These are phyloP conservation scores for Pistacia integerrima DNA, from an alignment of 345 rosid species.

Conservation along the genomic window DNA sequence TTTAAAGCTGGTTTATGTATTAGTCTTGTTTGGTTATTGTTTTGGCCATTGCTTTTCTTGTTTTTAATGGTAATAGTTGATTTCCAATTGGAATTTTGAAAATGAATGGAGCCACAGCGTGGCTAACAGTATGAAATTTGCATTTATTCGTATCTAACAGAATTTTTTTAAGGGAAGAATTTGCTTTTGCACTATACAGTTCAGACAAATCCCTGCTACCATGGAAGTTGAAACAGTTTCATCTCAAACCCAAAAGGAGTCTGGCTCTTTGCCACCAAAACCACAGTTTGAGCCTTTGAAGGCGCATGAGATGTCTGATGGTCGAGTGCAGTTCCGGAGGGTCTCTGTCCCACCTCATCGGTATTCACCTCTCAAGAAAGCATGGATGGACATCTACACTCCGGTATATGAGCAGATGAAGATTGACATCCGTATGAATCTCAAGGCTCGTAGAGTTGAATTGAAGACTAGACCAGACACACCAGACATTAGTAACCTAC, in stretches of 20 bases:
- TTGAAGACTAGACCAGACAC: slow-evolving; percentile 73
- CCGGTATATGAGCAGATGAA: slow-evolving; percentile 85
- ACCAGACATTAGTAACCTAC: slow-evolving; percentile 72
- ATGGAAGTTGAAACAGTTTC: slow-evolving; percentile 56
- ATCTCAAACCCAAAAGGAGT: slow-evolving; percentile 5
- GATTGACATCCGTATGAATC: slow-evolving; percentile 84
- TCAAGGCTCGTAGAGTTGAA: slow-evolving; percentile 79
- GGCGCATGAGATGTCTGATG: slow-evolving; percentile 90
- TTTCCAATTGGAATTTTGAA: neutral
- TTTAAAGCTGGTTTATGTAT: neutral
- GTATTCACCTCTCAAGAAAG: slow-evolving; percentile 79
- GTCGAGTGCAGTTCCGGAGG: slow-evolving; percentile 69
- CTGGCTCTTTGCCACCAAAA: slow-evolving; percentile 48
- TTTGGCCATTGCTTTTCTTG: neutral
- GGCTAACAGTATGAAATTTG: neutral
- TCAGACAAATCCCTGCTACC: slow-evolving; percentile 15
- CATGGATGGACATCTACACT: slow-evolving; percentile 81
- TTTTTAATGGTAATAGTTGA: neutral
- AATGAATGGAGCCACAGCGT: neutral
- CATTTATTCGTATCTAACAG: neutral
- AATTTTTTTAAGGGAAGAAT: neutral
- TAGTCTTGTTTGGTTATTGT: neutral
- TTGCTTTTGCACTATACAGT: slow-evolving; percentile 16
- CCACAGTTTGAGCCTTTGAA: slow-evolving; percentile 68
- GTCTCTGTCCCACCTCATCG: slow-evolving; percentile 78